Conservation (phyloP, 164 flowering plant species). For the Hamamelis virginiana region DNA sequence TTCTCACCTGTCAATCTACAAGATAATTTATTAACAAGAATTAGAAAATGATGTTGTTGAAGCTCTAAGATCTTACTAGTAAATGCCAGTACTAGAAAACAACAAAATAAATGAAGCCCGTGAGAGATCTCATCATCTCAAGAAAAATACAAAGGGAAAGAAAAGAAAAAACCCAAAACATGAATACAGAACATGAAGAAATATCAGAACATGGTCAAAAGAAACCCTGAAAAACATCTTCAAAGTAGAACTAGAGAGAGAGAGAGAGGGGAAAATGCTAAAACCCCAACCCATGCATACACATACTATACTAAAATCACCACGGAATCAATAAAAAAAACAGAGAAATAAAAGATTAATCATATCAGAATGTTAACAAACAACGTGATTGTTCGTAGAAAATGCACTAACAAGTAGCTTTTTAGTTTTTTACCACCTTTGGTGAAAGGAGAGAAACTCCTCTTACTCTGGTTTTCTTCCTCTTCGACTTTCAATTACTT, state of each 20-base stretch:
- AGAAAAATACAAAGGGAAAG: not conserved
- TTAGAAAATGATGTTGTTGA: not conserved
- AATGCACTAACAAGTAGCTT: not conserved
- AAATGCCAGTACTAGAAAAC: constrained; percentile 1
- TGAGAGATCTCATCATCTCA: constrained; percentile 14
- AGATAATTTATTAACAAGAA: not conserved
- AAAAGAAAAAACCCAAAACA: not conserved
- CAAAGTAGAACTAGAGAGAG: not conserved
- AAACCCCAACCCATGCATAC: constrained; percentile 15
- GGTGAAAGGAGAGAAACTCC: constrained; percentile 6
- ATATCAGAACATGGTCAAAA: not conserved
- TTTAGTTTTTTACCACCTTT: constrained; percentile 5
- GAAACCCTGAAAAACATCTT: not conserved
- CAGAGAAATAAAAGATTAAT: not conserved
- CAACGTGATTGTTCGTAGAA: not conserved
- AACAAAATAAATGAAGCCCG: constrained; percentile 5
- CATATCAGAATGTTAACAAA: constrained; percentile 1
- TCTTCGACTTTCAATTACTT: not conserved
- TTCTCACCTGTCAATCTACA: not conserved
- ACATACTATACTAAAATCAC: not conserved
- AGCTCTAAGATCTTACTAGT: constrained; percentile 5
- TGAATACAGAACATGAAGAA: not conserved
- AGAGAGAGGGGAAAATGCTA: not conserved
- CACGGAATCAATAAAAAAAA: not conserved
- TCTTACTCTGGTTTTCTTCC: not conserved